Conservation (phyloP, 2,329 filamentous ascomycete genomes). For the Ceratocystis eucalypticola region DNA sequence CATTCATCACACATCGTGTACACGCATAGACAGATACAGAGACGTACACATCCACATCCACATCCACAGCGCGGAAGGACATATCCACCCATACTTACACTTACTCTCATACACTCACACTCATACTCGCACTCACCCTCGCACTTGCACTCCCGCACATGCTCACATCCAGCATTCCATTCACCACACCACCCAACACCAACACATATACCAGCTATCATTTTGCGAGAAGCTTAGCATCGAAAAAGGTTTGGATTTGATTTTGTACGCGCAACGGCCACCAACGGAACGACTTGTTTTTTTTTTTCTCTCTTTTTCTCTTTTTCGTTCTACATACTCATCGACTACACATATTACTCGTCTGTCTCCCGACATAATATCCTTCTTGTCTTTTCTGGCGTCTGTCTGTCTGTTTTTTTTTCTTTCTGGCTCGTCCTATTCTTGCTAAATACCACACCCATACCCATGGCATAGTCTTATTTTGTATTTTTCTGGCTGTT, state of each 20-base stretch:
- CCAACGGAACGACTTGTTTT: slow-evolving; percentile 12
- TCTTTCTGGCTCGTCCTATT: neutral
- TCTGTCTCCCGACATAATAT: neutral
- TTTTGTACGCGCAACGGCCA: slow-evolving; percentile 7
- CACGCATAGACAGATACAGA: too few relatives aligned
- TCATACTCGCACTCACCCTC: neutral
- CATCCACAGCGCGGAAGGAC: too few relatives aligned
- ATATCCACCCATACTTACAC: too few relatives aligned
- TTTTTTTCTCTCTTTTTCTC: neutral
- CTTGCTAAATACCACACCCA: slow-evolving; percentile 4
- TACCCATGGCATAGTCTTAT: neutral
- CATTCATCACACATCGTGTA: too few relatives aligned
- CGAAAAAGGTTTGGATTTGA: slow-evolving; percentile 7
- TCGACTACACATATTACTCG: neutral
- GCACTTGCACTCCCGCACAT: neutral
- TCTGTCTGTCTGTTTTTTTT: neutral
- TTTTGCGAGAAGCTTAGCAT: neutral
- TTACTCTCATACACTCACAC: neutral
- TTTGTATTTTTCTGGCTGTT: slow-evolving; percentile 2
- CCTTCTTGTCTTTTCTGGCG: neutral
- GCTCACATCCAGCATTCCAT: neutral
- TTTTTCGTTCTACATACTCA: too few relatives aligned
- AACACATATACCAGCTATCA: neutral
- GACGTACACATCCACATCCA: too few relatives aligned
- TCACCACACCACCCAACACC: neutral